A percentile compares a stretch with the other conserved stretches of the same genome.
phyloP scores from a whole-genome alignment of 1,284 basidiomycete genomes.

The Fereydounia khargensis region DNA sequence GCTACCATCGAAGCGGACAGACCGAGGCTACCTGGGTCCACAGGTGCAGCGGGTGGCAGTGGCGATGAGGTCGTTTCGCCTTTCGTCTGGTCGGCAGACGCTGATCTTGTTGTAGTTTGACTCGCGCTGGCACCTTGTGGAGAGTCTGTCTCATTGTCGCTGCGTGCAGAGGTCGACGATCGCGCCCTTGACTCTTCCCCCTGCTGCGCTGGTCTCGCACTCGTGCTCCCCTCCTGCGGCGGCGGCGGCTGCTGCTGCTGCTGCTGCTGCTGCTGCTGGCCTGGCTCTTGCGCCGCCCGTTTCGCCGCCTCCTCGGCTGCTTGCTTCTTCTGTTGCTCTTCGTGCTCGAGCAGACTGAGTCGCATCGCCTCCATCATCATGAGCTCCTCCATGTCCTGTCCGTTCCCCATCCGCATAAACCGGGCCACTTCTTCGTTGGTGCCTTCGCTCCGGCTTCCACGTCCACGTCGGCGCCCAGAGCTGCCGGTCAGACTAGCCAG shows the following conservation, averaged over 20 bases:
- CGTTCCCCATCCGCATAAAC: conserved; percentile 78
- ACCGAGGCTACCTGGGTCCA: conserved; percentile 23
- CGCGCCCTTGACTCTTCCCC: conserved; percentile 13
- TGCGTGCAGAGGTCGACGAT: not conserved
- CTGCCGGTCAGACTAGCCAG: conserved; percentile 3
- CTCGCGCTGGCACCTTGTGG: not conserved
- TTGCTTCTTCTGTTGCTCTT: conserved; percentile 60
- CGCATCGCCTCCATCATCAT: conserved; percentile 99
- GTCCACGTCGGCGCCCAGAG: conserved; percentile 3
- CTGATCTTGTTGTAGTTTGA: too few species aligned
- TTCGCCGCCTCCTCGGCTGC: conserved; percentile 44
- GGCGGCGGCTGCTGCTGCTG: conserved; percentile 3
- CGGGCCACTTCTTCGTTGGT: conserved; percentile 81
- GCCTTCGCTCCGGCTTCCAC: conserved; percentile 93
- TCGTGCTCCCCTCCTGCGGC: conserved; percentile 3
- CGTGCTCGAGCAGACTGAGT: conserved; percentile 84
- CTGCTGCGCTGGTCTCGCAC: conserved; percentile 1
- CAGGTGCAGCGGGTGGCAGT: conserved; percentile 1
- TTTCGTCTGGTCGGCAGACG: too few species aligned
- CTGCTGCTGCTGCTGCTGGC: not conserved
- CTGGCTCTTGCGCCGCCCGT: not conserved
- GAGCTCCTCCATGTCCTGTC: conserved; percentile 85
- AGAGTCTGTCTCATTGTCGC: not conserved
- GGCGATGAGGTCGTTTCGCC: conserved; percentile 1
- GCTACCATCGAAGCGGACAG: conserved; percentile 36